phyloP scores from a whole-genome alignment of 176 grass and related monocot species.

The Bothriochloa decipiens region DNA sequence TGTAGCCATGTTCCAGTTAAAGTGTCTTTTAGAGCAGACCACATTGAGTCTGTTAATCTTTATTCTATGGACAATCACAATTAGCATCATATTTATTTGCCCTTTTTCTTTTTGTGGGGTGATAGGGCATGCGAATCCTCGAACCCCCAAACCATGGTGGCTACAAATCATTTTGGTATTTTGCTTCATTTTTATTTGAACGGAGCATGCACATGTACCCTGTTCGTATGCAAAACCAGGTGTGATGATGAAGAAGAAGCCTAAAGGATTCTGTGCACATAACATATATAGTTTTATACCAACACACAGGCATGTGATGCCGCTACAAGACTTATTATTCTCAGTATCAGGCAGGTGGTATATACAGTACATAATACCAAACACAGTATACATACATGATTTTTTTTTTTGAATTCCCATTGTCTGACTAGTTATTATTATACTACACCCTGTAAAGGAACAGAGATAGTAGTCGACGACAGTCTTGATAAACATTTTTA shows the following conservation, averaged over 20 bases:
- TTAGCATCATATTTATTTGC: constrained; percentile 33
- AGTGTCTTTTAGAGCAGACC: not conserved
- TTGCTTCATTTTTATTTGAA: constrained; percentile 44
- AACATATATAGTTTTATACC: not conserved
- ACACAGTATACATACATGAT: not conserved
- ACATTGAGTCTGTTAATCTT: not conserved
- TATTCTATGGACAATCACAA: constrained; percentile 16
- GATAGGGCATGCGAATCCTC: constrained; percentile 39
- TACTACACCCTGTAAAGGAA: constrained; percentile 3
- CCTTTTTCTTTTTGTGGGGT: constrained; percentile 15
- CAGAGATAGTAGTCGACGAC: not conserved
- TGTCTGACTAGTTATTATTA: not conserved
- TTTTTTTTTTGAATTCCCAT: not conserved
- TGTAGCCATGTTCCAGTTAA: not conserved
- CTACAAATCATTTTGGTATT: constrained; percentile 36
- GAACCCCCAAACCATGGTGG: constrained; percentile 37
- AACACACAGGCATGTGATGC: not conserved
- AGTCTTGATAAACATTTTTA: not conserved
- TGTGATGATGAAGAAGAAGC: constrained; percentile 7
- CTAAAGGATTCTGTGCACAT: constrained; percentile 5
- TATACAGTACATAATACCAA: not conserved
- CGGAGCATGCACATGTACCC: not conserved
- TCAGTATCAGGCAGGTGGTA: not conserved
- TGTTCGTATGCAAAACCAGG: not conserved
- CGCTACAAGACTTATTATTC: not conserved